Evolutionary conservation across 805 yeast species (phyloP), one percentile per base, ranked within the genome.

Genomic region (Debaryomyces maramus): DNA sequence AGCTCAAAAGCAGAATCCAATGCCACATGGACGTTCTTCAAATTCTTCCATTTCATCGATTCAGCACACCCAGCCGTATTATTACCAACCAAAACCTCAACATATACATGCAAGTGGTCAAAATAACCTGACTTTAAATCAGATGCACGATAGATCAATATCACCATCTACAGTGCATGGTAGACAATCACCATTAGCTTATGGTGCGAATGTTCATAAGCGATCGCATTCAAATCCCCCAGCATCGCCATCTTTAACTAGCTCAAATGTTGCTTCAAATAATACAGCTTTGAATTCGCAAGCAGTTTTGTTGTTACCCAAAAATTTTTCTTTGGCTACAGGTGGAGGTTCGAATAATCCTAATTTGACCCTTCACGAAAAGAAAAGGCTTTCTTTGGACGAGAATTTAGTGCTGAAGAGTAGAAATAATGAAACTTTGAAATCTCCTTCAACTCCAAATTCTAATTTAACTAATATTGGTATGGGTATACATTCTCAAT

Each of bases 261-360:
- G 40, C 13, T 41, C 40, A 13, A 40, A 34, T 19, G 13, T 16
- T 43, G 38, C 41, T 21, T 34, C 52, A 6, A 19, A 44, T 6
- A 31, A 32, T 32, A 38, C 39, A 24, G 5, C 22, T 11, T 30
- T 18, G 14, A 58, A 64, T n/a, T 58, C 71, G 10, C 71, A 63
- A 26, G 78, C 81, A 1, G 76, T 77, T 15, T 64, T 77, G 18
- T 56, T 77, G 34, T 62, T 77, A 36, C 80, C 81, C 0, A 75
- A 71, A 48, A 74, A 70, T 44, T 70, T 70, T 39, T 61, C 74
- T 4, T 53, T 51, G 18, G 42, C 50, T 16, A 21, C 47, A 1
- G 42, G 46, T 10, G 31, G 40, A 3, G 34, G 21, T 29, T 38
- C 47, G 7, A 22, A 23, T 9, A 34, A 28, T 14, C 30, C 44